phyloP scores from a whole-genome alignment of 768 basidiomycete species.

The Russula emetica region DNA sequence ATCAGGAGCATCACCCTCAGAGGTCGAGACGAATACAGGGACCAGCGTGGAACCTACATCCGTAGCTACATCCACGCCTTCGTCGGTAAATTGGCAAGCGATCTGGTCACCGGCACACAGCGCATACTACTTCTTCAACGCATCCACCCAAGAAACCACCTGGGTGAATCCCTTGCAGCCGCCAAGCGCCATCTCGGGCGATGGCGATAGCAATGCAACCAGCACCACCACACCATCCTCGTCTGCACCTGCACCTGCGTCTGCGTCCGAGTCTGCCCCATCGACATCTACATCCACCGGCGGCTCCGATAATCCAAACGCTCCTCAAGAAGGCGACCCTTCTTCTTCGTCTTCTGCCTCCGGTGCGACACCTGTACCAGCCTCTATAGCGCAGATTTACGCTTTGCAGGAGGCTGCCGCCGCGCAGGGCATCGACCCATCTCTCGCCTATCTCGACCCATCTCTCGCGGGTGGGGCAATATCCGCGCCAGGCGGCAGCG shows the following conservation, averaged over 20 bases:
- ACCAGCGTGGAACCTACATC: background rate
- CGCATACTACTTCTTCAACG: constrained; percentile 83
- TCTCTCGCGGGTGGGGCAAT: constrained; percentile 44
- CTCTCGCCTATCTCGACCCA: constrained; percentile 76
- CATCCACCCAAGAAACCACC: constrained; percentile 71
- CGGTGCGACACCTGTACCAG: constrained; percentile 28
- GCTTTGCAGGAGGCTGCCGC: constrained; percentile 66
- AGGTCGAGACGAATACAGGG: background rate
- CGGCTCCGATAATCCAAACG: constrained; percentile 30
- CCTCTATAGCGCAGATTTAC: constrained; percentile 36
- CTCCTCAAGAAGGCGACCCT: constrained; percentile 25
- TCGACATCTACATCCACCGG: constrained; percentile 29
- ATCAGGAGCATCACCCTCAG: background rate
- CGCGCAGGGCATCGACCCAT: constrained; percentile 79
- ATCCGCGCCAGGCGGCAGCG: constrained; percentile 38
- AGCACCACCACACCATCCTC: constrained; percentile 18
- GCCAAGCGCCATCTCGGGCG: constrained; percentile 10
- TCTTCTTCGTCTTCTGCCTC: constrained; percentile 32
- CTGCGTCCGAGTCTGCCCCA: constrained; percentile 27
- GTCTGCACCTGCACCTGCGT: background rate
- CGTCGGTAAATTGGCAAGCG: constrained; percentile 61
- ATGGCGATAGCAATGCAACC: background rate
- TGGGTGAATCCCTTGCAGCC: constrained; percentile 72
- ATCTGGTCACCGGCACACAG: constrained; percentile 73
- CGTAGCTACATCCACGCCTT: constrained; percentile 20